A percentile compares a stretch with the other conserved stretches of the same genome.
Evolutionary conservation across 108 stramenopile genomes (phyloP).

Genomic region (Skeletonema grethae): DNA sequence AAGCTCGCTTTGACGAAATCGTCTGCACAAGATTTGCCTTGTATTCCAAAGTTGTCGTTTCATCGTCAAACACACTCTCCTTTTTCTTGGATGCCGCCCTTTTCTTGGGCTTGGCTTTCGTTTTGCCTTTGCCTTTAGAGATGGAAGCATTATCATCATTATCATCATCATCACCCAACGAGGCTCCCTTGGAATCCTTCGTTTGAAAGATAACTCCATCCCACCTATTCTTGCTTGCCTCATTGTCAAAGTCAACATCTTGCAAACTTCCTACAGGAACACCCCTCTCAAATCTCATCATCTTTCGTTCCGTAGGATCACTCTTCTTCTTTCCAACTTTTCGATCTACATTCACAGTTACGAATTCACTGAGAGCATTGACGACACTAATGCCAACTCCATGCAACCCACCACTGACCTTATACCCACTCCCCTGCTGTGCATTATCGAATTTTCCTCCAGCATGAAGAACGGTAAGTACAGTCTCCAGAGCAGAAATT

Average conservation of each 20-base stretch:
- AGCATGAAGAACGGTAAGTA: conserved; percentile 93
- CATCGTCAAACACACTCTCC: conserved; percentile 9
- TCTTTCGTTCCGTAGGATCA: conserved; percentile 1
- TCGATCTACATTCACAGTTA: conserved; percentile 81
- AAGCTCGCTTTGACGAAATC: conserved; percentile 50
- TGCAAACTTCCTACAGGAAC: conserved; percentile 59
- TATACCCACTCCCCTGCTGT: conserved; percentile 80
- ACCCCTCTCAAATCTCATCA: conserved; percentile 9
- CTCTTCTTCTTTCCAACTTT: conserved; percentile 42
- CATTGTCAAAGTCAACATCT: conserved; percentile 32
- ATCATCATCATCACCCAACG: conserved; percentile 33
- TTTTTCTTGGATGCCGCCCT: not conserved
- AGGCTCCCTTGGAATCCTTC: conserved; percentile 3
- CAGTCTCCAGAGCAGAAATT: conserved; percentile 90
- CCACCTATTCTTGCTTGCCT: conserved; percentile 28
- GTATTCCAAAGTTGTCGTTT: conserved; percentile 34
- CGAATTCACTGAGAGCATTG: conserved; percentile 88
- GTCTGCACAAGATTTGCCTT: conserved; percentile 37
- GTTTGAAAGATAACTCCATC: conserved; percentile 28
- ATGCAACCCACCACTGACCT: conserved; percentile 93
- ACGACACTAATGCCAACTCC: conserved; percentile 97
- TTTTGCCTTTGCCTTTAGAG: conserved; percentile 22
- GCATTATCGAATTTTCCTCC: conserved; percentile 98
- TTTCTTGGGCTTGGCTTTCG: conserved; percentile 22
- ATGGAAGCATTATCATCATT: conserved; percentile 22